Conservation (phyloP, 805 yeast species). For the Komagataella pseudopastoris region DNA sequence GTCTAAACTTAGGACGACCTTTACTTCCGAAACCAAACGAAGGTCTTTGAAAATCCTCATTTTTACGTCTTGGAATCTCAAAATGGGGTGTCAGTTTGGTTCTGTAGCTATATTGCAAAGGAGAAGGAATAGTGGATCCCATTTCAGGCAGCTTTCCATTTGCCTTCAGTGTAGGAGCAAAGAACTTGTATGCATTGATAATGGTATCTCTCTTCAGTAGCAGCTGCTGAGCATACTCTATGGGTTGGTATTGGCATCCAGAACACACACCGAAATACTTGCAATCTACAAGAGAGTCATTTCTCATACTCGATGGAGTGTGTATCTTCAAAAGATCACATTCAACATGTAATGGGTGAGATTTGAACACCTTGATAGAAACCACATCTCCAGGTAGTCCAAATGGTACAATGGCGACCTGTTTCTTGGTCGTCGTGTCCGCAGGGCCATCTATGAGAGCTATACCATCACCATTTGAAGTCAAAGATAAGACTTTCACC, state of each 20-base stretch:
- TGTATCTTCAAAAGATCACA: constrained; percentile 45
- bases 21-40: constrained; percentile 82
- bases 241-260: constrained; percentile 87
- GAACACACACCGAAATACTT: constrained; percentile 86
- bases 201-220: constrained; percentile 62
- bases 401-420: constrained; percentile 74
- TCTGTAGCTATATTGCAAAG: constrained; percentile 63
- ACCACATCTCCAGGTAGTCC: constrained; percentile 79
- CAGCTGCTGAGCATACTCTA: constrained; percentile 63
- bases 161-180: constrained; percentile 43
- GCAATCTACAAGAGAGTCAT: constrained; percentile 56
- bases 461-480: constrained; percentile 83
- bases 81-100: constrained; percentile 96
- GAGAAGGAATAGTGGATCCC: constrained; percentile 41
- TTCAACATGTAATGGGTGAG: constrained; percentile 64
- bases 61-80: constrained; percentile 49
- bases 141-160: constrained; percentile 42
- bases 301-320: constrained; percentile 24
- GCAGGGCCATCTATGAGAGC: constrained; percentile 53
- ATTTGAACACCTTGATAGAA: constrained; percentile 56
- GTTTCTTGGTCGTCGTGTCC: constrained; percentile 18
- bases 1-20: constrained; percentile 65
- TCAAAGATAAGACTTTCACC: constrained; percentile 42
- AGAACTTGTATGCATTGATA: constrained; percentile 65
- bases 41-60: constrained; percentile 30